Evolutionary conservation across 768 basidiomycete genomes (phyloP), one percentile per base, ranked within the genome.

Genomic region (Russula olivacea): DNA sequence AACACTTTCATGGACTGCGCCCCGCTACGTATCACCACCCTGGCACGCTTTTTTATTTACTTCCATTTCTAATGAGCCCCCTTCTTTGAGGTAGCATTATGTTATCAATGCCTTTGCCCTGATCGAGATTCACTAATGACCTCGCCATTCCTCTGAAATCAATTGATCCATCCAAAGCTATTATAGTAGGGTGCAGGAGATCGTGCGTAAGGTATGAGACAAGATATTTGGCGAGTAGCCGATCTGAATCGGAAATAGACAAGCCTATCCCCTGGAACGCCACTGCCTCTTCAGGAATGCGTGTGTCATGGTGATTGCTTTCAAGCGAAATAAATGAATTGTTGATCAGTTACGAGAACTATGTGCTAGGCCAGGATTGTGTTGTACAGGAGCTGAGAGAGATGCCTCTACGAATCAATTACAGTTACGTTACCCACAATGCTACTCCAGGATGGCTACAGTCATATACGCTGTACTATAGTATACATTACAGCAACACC

Each of bases 261-360:
- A 10, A 4, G 23, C 5, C 5, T 17, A 43, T 2, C 14, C 43
- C 28, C 12, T 19, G 55, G 55, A 57, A 57, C 55, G 43, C 59
- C 43, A 11, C 52, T 28, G 11, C 59, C 59, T 45, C 41, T 54
- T 53, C 34, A 32, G 52, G 59, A 38, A 21, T 52, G 32, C 21
- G 10, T 41, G 32, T 30, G 40, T 4, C 40, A 28, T 25, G 51
- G n/a, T 30, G 15, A 45, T 32, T 43, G 4, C 17, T 19, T 25
- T 19, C 11, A 12, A 30, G 15, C 36, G 30, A 52, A 47, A 49
- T 49, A 41, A 54, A 47, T 54, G 52, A 28, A 23, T 15, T 11
- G 32, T 3, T 38, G 19, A 54, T 43, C 41, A 5, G 14, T 60
- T 60, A 60, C 51, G 59, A 53, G 51, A 5, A 30, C 30, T 19